Percentiles rank a stretch among this genome's conserved stretches.
phyloP scores from a whole-genome alignment of 768 basidiomycete species.

The Leccinum disarticulatum region DNA sequence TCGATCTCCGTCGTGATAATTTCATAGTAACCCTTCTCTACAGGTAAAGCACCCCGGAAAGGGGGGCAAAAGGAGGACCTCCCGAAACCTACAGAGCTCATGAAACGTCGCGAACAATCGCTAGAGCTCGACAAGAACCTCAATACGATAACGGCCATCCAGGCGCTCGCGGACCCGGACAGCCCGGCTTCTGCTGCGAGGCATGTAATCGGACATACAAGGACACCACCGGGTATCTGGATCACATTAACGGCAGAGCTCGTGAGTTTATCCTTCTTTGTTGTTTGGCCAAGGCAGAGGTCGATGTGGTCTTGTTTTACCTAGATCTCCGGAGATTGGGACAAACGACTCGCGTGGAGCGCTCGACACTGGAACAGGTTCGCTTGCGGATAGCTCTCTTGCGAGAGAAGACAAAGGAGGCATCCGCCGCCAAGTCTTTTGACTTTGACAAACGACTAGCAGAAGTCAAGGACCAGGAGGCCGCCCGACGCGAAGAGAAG shows the following conservation, averaged over 20 bases:
- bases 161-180: slow-evolving; percentile 80
- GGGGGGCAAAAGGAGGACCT: slow-evolving; percentile 65
- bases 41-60: slow-evolving; percentile 82
- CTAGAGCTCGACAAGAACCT: slow-evolving; percentile 95
- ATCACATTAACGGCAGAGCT: slow-evolving; percentile 91
- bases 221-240: slow-evolving; percentile 90
- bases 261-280: slow-evolving; percentile 56
- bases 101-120: slow-evolving; percentile 82
- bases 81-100: slow-evolving; percentile 90
- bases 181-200: slow-evolving; percentile 94
- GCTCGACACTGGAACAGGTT: slow-evolving; percentile 94
- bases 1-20: background rate
- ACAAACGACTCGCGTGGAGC: slow-evolving; percentile 89
- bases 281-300: background rate
- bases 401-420: slow-evolving; percentile 83
- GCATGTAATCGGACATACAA: slow-evolving; percentile 89
- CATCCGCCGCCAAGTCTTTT: slow-evolving; percentile 79
- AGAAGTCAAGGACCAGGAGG: slow-evolving; percentile 76
- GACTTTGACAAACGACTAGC: slow-evolving; percentile 91
- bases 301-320: too few relatives aligned
- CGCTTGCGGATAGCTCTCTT: slow-evolving; percentile 85
- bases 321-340: slow-evolving; percentile 90
- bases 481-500: slow-evolving; percentile 63
- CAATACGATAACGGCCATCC: slow-evolving; percentile 88
- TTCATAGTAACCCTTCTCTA: background rate